phyloP scores from a whole-genome alignment of 371 early-diverging fungal genomes.

The Cokeromyces recurvatus region DNA sequence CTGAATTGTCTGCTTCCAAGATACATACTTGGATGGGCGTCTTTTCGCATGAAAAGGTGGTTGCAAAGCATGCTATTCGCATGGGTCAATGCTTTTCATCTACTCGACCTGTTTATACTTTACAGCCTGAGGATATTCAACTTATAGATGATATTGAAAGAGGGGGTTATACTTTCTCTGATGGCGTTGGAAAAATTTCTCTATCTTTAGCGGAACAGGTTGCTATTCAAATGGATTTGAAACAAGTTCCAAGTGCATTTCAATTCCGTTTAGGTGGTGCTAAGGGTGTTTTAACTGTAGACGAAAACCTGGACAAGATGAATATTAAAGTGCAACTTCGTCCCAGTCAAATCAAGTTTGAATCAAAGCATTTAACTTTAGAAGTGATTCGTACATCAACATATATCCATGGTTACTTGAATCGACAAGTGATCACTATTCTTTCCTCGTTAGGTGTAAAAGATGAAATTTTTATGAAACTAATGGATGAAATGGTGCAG shows the following conservation, averaged over 20 bases:
- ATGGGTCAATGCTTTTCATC: slow-evolving; percentile 81
- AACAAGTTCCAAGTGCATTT: slow-evolving; percentile 61
- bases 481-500: slow-evolving; percentile 43
- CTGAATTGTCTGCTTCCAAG: slow-evolving; percentile 39
- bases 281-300: slow-evolving; percentile 68
- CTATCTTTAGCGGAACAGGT: slow-evolving; percentile 49
- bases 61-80: slow-evolving; percentile 69
- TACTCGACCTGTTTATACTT: slow-evolving; percentile 45
- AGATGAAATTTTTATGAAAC: slow-evolving; percentile 46
- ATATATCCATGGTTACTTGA: slow-evolving; percentile 60
- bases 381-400: slow-evolving; percentile 60
- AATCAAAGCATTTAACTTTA: slow-evolving; percentile 49
- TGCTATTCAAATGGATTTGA: slow-evolving; percentile 44
- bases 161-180: slow-evolving; percentile 66
- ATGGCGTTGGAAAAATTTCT: slow-evolving; percentile 81
- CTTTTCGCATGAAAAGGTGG: slow-evolving; percentile 60
- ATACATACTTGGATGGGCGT: slow-evolving; percentile 75
- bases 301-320: slow-evolving; percentile 16
- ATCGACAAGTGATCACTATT: slow-evolving; percentile 70
- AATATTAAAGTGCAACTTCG: slow-evolving; percentile 50
- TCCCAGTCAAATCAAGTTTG: slow-evolving; percentile 70
- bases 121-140: slow-evolving; percentile 31
- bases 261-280: slow-evolving; percentile 81
- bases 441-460: slow-evolving; percentile 62
- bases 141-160: slow-evolving; percentile 54